Base-by-base conservation (phyloP, 2,329 filamentous ascomycete species). In the Waltergamsia citrina region DNA sequence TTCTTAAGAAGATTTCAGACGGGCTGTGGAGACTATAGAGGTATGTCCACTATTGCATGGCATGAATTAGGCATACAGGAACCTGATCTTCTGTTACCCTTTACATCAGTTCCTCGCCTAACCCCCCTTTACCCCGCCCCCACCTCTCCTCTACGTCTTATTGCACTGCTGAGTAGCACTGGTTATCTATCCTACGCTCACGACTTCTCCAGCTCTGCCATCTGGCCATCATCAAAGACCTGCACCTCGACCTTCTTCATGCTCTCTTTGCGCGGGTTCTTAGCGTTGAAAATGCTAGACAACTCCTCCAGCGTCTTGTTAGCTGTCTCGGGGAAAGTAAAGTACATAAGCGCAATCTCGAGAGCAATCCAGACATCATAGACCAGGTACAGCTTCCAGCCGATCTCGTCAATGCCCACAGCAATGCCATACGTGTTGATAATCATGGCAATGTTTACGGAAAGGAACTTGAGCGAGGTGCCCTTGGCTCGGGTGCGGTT, bases 281-380 rank as follows among this genome's bases (percentile, higher is more conserved):
- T 40, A 1, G 50, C 48, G 19, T 55, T 50, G 29, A 58, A 58
- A 9, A 57, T 47, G 11, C 62, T 61, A 41, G 78, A 72, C 52
- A 80, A 67, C 46, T 80, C 74, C 51, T 80, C 75, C 12, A 79
- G 57, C 6, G 62, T 67, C 32, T 65, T 63, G 37, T 45, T 47
- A 41, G 56, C 50, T 1, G 64, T 66, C 43, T 67, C 63, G 0
- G 63, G 60, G 35, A 63, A 63, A 38, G 63, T 58, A 42, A 65
- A 56, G 40, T 60, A 66, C 21, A 51, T 48, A 37, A 49, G 30
- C 32, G 44, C 38, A 8, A 51, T 42, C 33, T 52, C 48, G 9
- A 51, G 17, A 15, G 32, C 39, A 20, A 49, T 49, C 47, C 48
- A 51, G n/a, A 18, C 40, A 37, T 48, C 48, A 39, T 50, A 51